Base-by-base conservation (phyloP, 2,329 filamentous ascomycete species). In the Chalara sp. region DNA sequence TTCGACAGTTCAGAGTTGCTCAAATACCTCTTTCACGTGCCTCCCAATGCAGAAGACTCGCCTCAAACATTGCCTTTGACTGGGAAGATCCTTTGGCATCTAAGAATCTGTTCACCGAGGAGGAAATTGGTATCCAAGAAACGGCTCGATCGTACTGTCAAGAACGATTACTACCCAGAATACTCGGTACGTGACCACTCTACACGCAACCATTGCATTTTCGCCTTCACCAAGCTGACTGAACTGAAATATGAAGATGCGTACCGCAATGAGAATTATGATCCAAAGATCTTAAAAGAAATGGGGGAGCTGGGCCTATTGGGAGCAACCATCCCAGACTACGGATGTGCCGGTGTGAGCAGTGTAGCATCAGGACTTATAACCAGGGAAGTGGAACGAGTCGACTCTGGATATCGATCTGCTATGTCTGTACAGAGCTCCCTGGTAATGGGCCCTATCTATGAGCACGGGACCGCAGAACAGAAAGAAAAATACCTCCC, bases 91-190 rank as follows among this genome's bases (percentile, higher is more conserved):
- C 93, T 21, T 75, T 99, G 52, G 79, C 78, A 30, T 76, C 84
- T 37, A 83, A 82, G 62, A 86, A 82, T 63, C 72, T 96, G 43
- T 80, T 90, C 63, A 96, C 90, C 1, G 88, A 95, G 58, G 93
- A 99, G 53, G 93, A 99, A 69, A 67, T 89, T 57, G 89, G 91
- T 11, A 92, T 99, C 58, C 78, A 86, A 41, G 89, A 96, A 62
- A 95, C 89, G 5, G 92, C 92, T 33, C 87, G 95, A 69, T 80
- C 88, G 54, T 99, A 97, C 65, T 97, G 91, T 67, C 92, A 97
- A 69, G 91, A 97, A 67, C 81, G 81, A 53, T 76, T 99, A 72
- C 74, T 87, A 41, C 93, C 93, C 47, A 79, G 92, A 57, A 86
- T 99, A 46, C 76, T 96, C 53, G 85, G 91, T 96, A 76, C 59